Evolutionary conservation across 441 rosid species (phyloP), one percentile per base, ranked within the genome.

Genomic region (Metrosideros polymorpha): DNA sequence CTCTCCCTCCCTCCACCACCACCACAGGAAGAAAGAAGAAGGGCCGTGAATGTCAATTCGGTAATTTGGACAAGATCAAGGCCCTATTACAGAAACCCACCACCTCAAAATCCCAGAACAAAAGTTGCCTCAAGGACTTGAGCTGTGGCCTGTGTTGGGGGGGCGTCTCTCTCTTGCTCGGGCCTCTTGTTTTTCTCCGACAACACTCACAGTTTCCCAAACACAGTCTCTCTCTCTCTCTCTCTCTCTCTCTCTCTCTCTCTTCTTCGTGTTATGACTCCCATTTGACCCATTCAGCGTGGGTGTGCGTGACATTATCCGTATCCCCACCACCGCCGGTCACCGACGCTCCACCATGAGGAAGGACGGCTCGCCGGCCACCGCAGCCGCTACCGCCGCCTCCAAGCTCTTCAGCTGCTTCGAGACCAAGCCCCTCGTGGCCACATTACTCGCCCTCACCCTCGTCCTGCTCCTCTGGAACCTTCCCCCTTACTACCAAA

Each of bases 401-500:
- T 90, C 87, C 22, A 93, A 87, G 83, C 86, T 92, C 54, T 84
- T 89, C 82, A 29, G 85, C 53, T 92, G 91, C 77, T 92, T 94
- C 88, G 98, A 95, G 88, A 92, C 94, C 43, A 95, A 92, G 88
- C 95, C 93, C 53, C 79, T 95, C 42, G 63, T 94, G 13, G 96
- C 95, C 56, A 89, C 97, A 85, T 92, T 94, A 27, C 85, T 95
- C 17, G 92, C 93, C 35, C 92, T 95, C 75, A 92, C 97, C 4
- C 92, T 93, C 15, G 91, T 94, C 35, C 84, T 95, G 92, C 94
- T 94, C 79, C 85, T 95, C 87, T 94, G 95, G 94, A 94, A 92
- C 89, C 93, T 93, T 75, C 96, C 98, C 90, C 94, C 97, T 83
- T 95, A 93, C 89, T 93, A 94, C 87, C 95, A 93, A 39, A 93